These are phyloP conservation scores for Hanseniaspora sp. DNA, from an alignment of 1,139 yeast genomes.

Conservation along the genomic window DNA sequence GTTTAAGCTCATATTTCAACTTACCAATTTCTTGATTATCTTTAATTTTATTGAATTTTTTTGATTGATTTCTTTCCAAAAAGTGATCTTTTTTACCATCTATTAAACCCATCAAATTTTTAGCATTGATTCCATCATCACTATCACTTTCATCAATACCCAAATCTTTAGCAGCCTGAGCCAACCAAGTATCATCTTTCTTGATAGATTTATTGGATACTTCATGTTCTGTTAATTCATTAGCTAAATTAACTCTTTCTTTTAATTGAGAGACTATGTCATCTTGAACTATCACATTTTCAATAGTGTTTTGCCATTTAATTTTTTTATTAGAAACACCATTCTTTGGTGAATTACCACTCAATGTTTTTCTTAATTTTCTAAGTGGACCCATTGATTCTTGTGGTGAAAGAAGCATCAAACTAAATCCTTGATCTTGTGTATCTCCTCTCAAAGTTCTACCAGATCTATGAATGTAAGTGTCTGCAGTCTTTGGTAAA, in stretches of 20 bases:
- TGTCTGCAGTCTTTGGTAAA: constrained; percentile 87
- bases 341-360: constrained; percentile 28
- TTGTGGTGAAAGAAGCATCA: constrained; percentile 84
- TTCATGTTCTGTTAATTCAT: constrained; percentile 62
- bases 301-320: constrained; percentile 48
- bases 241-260: constrained; percentile 57
- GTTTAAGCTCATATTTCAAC: constrained; percentile 46
- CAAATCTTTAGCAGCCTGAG: constrained; percentile 84
- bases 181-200: constrained; percentile 72
- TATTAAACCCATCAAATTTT: constrained; percentile 3
- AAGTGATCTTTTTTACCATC: constrained; percentile 45
- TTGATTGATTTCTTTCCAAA: constrained; percentile 50
- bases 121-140: constrained; percentile 47
- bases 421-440: constrained; percentile 71
- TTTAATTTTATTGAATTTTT: constrained; percentile 47
- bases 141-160: constrained; percentile 47
- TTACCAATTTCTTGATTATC: constrained; percentile 40
- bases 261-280: constrained; percentile 61
- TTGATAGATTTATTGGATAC: constrained; percentile 48
- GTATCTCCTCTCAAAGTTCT: constrained; percentile 86
- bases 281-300: constrained; percentile 64
- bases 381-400: constrained; percentile 82
- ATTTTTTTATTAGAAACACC: constrained; percentile 27
- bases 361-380: constrained; percentile 57
- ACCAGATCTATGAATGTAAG: constrained; percentile 92